A percentile compares a stretch with the other conserved stretches of the same genome.
Conservation (phyloP, 352 stramenopile genomes). For the Blastocystis sp. region DNA sequence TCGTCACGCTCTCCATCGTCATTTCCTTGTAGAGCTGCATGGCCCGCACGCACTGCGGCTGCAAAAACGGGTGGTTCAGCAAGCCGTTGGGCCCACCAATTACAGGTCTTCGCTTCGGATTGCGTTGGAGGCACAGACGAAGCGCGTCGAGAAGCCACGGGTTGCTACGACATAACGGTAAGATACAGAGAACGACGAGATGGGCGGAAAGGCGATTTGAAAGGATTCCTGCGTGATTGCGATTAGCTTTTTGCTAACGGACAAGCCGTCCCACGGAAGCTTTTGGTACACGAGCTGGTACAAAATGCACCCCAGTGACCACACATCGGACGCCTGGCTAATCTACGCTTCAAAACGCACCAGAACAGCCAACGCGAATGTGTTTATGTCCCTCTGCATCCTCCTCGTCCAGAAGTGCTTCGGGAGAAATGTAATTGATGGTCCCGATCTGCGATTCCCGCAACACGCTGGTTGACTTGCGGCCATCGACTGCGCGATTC, state of each 20-base stretch:
- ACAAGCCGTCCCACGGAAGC: slow-evolving; percentile 87
- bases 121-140: slow-evolving; percentile 79
- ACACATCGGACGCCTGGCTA: slow-evolving; percentile 87
- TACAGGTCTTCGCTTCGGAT: slow-evolving; percentile 78
- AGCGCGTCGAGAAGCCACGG: slow-evolving; percentile 82
- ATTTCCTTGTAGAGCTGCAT: slow-evolving; percentile 65
- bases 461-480: slow-evolving; percentile 94
- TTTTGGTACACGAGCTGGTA: slow-evolving; percentile 94
- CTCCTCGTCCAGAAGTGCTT: slow-evolving; percentile 78
- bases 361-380: slow-evolving; percentile 32
- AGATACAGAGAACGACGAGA: slow-evolving; percentile 65
- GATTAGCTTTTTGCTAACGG: slow-evolving; percentile 90
- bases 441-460: slow-evolving; percentile 90
- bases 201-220: slow-evolving; percentile 81
- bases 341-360: slow-evolving; percentile 74
- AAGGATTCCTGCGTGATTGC: slow-evolving; percentile 88
- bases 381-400: slow-evolving; percentile 61
- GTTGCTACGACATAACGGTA: slow-evolving; percentile 73
- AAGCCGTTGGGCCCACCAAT: slow-evolving; percentile 80
- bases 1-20: slow-evolving; percentile 55
- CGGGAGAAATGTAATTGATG: slow-evolving; percentile 92
- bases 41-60: slow-evolving; percentile 35
- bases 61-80: slow-evolving; percentile 79
- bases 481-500: slow-evolving; percentile 92
- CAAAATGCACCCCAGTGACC: slow-evolving; percentile 91